phyloP scores from a whole-genome alignment of 192 early-diverging fungal genomes.

The Coemansia sp. region DNA sequence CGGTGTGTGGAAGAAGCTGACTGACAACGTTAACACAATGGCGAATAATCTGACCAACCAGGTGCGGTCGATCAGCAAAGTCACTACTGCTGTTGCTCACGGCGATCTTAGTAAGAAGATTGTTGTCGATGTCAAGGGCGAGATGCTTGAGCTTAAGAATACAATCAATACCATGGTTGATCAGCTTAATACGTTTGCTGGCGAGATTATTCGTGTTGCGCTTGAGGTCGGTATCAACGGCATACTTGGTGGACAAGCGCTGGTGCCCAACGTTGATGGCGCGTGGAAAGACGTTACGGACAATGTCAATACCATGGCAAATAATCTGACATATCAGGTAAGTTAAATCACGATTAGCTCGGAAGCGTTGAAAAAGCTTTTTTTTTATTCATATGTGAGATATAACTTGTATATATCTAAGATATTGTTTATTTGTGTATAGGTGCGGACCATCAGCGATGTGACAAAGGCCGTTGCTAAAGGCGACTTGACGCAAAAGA shows the following conservation, averaged over 20 bases:
- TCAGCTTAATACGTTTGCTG: too few species aligned
- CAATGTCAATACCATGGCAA: slow-evolving; percentile 63
- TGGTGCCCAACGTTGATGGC: slow-evolving; percentile 52
- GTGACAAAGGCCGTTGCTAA: too few species aligned
- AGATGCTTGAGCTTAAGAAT: slow-evolving; percentile 57
- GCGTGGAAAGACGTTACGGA: slow-evolving; percentile 58
- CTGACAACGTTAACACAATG: slow-evolving; percentile 64
- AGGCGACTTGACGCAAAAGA: slow-evolving; percentile 56
- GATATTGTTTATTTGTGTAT: too few species aligned
- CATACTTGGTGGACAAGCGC: slow-evolving; percentile 59
- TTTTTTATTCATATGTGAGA: too few species aligned
- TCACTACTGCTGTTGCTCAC: slow-evolving; percentile 34
- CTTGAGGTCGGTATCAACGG: slow-evolving; percentile 60
- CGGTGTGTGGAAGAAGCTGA: slow-evolving; percentile 59
- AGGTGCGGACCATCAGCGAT: slow-evolving; percentile 58
- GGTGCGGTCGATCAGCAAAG: slow-evolving; percentile 58
- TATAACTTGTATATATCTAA: too few species aligned
- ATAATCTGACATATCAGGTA: slow-evolving; percentile 59
- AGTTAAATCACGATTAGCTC: too few species aligned
- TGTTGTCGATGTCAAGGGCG: slow-evolving; percentile 49
- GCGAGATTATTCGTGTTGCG: slow-evolving; percentile 56
- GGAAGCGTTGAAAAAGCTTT: too few species aligned
- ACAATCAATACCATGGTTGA: slow-evolving; percentile 59
- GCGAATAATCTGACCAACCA: slow-evolving; percentile 64
- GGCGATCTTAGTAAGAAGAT: slow-evolving; percentile 59